phyloP scores from a whole-genome alignment of 305 asterid species.

The Solanum hybrid region DNA sequence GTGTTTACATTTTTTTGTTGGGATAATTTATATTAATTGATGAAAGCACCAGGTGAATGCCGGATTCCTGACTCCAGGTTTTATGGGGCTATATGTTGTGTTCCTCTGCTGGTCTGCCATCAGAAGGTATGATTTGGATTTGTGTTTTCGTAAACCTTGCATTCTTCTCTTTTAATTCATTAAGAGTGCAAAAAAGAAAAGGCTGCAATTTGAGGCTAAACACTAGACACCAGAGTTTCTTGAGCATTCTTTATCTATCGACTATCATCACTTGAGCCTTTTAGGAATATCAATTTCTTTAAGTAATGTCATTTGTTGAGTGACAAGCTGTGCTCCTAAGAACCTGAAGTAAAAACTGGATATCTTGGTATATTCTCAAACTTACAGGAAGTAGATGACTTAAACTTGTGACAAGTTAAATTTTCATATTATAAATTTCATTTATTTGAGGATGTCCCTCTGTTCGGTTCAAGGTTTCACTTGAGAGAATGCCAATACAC shows the following conservation, averaged over 20 bases:
- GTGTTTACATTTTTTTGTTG: not conserved
- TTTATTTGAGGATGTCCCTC: not conserved
- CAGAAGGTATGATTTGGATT: conserved; percentile 23
- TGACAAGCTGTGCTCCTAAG: not conserved
- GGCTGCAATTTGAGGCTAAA: not conserved
- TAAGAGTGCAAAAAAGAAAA: not conserved
- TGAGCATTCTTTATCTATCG: not conserved
- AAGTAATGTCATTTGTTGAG: not conserved
- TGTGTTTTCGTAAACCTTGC: not conserved
- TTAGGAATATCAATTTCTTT: not conserved
- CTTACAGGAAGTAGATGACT: not conserved
- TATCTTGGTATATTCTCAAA: not conserved
- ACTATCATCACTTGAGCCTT: not conserved
- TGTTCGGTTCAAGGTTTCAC: not conserved
- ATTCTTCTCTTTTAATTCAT: not conserved
- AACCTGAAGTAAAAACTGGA: not conserved
- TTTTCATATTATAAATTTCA: not conserved
- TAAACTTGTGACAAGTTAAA: not conserved
- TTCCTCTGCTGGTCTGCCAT: conserved; percentile 58
- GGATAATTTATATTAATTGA: not conserved
- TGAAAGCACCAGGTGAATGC: conserved; percentile 29
- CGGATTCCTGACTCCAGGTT: conserved; percentile 37
- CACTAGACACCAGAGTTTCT: not conserved
- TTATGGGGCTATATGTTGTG: conserved; percentile 45
- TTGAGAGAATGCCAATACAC: not conserved